Percentiles rank a stretch among this genome's conserved stretches.
These are phyloP conservation scores for Rutstroemia sydowiana DNA, from an alignment of 2,329 filamentous ascomycete genomes.

Conservation along the genomic window DNA sequence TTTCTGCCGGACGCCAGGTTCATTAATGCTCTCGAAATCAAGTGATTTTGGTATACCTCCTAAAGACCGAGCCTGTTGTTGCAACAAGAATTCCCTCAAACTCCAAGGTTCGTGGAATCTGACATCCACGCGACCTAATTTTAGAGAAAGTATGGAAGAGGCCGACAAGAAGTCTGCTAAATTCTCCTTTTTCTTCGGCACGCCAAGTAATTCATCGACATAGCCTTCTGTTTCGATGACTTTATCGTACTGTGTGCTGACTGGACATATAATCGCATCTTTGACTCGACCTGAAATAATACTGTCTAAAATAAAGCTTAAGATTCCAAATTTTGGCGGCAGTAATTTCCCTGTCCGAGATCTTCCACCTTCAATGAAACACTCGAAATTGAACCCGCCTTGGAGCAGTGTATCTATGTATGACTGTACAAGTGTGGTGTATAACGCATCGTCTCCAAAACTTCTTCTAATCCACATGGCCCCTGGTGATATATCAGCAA, in stretches of 20 bases:
- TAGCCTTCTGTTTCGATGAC: constrained; percentile 98
- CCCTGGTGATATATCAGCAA: constrained; percentile 35
- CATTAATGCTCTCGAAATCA: constrained; percentile 39
- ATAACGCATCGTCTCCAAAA: constrained; percentile 87
- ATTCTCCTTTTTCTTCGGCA: constrained; percentile 94
- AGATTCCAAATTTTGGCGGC: constrained; percentile 89
- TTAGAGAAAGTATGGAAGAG: constrained; percentile 80
- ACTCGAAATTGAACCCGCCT: constrained; percentile 90
- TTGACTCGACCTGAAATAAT: constrained; percentile 80
- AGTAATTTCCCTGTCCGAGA: constrained; percentile 90
- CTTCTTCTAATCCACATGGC: constrained; percentile 94
- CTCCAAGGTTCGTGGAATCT: constrained; percentile 97
- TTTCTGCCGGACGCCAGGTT: constrained; percentile 42
- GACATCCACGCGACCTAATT: constrained; percentile 86
- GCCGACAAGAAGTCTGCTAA: constrained; percentile 78
- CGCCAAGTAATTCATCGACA: constrained; percentile 84
- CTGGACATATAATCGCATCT: constrained; percentile 88
- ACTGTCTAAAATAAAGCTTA: constrained; percentile 86
- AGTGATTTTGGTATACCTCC: constrained; percentile 39
- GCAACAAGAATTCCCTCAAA: constrained; percentile 69
- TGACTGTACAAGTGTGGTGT: constrained; percentile 85
- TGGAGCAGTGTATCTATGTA: constrained; percentile 92
- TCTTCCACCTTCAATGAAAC: constrained; percentile 92
- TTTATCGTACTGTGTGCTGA: constrained; percentile 97
- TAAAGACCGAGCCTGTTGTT: constrained; percentile 58